These are phyloP conservation scores for Aspergillus sclerotioniger DNA, from an alignment of 495 filamentous ascomycete species.

Conservation along the genomic window DNA sequence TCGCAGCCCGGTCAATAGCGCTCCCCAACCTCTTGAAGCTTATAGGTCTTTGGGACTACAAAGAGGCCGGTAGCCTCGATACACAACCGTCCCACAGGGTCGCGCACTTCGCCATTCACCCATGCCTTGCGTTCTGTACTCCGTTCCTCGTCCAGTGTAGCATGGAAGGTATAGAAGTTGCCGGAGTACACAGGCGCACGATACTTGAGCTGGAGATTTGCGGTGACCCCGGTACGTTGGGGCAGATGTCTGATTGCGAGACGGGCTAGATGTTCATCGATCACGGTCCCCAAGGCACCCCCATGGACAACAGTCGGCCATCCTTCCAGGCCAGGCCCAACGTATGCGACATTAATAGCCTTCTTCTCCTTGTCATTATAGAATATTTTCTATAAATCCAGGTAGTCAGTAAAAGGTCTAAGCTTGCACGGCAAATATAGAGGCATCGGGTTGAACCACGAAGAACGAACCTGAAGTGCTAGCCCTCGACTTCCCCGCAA, in stretches of 20 bases:
- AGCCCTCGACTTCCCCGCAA: conserved; percentile 40
- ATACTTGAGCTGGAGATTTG: conserved; percentile 65
- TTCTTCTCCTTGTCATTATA: conserved; percentile 49
- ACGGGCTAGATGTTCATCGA: conserved; percentile 60
- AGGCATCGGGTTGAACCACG: neutral
- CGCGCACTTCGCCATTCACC: conserved; percentile 55
- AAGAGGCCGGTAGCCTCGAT: conserved; percentile 62
- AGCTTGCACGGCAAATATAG: neutral
- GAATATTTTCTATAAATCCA: conserved; percentile 42
- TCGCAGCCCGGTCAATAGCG: conserved; percentile 33
- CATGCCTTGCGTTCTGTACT: conserved; percentile 63
- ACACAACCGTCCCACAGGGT: conserved; percentile 49
- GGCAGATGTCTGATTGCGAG: conserved; percentile 41
- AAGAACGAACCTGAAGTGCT: conserved; percentile 40
- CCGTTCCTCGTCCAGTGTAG: conserved; percentile 41
- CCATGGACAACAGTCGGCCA: conserved; percentile 81
- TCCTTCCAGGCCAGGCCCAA: conserved; percentile 61
- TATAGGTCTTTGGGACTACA: conserved; percentile 56
- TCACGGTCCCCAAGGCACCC: conserved; percentile 65
- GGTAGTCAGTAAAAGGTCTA: conserved; percentile 19
- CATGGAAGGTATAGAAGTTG: conserved; percentile 63
- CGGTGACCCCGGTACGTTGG: conserved; percentile 55
- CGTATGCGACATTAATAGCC: conserved; percentile 56
- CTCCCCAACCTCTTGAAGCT: conserved; percentile 44
- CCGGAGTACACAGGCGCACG: conserved; percentile 53